phyloP scores from a whole-genome alignment of 1,139 yeast species.

The Arxiozyma bovina region DNA sequence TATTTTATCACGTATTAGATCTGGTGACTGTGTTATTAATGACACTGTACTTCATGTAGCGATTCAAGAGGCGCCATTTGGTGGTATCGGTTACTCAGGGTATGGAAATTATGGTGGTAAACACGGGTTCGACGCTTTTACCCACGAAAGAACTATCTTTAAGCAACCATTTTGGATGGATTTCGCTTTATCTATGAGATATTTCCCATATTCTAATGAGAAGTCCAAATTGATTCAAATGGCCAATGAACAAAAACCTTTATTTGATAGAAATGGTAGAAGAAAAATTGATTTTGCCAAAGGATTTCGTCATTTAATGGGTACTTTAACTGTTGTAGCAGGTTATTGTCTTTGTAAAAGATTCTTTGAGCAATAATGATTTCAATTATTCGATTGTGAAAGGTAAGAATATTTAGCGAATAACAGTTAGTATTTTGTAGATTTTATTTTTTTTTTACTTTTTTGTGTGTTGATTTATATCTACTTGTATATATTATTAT shows the following conservation, averaged over 20 bases:
- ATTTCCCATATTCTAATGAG: slow-evolving; percentile 55
- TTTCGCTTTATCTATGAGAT: slow-evolving; percentile 46
- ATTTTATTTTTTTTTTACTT: too few relatives aligned
- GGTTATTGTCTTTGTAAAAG: background rate
- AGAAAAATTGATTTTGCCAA: background rate
- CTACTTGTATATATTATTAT: background rate
- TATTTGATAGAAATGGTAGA: slow-evolving; percentile 4
- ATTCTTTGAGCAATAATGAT: background rate
- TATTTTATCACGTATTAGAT: slow-evolving; percentile 49
- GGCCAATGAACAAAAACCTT: slow-evolving; percentile 19
- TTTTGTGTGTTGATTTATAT: background rate
- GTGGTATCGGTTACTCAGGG: slow-evolving; percentile 86
- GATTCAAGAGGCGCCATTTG: slow-evolving; percentile 71
- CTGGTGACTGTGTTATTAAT: slow-evolving; percentile 68
- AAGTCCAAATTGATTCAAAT: slow-evolving; percentile 20
- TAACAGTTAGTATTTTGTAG: background rate
- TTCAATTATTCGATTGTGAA: background rate
- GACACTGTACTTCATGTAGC: slow-evolving; percentile 71
- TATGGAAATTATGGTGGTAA: slow-evolving; percentile 74
- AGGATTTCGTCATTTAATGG: background rate
- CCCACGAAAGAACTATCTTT: slow-evolving; percentile 66
- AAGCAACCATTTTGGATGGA: slow-evolving; percentile 66
- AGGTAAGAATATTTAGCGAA: background rate
- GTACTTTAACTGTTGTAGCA: background rate
- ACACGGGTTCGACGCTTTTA: slow-evolving; percentile 61